Evolutionary conservation across 2,329 filamentous ascomycete genomes (phyloP).

Genomic region (Lasiodiplodia gonubiensis): DNA sequence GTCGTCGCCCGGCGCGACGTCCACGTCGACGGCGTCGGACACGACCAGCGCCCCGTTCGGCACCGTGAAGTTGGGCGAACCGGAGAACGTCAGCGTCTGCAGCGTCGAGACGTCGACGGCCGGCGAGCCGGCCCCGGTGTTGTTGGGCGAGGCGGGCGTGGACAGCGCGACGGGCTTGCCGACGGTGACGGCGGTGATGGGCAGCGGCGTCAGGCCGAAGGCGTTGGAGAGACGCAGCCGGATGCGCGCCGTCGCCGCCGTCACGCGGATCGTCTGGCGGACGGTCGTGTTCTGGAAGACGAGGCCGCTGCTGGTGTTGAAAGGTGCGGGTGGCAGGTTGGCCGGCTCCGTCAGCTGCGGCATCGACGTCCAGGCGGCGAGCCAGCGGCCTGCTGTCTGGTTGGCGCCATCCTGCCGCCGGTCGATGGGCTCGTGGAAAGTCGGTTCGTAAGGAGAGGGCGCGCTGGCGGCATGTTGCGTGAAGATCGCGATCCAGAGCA

Average conservation of each 20-base stretch:
- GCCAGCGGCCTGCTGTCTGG: conserved; percentile 57
- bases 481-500: neutral
- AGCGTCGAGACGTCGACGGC: conserved; percentile 60
- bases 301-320: conserved; percentile 35
- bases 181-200: conserved; percentile 64
- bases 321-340: conserved; percentile 67
- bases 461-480: neutral
- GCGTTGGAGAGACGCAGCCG: conserved; percentile 70
- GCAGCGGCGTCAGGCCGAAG: conserved; percentile 65
- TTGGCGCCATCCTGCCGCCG: conserved; percentile 30
- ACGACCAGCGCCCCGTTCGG: conserved; percentile 64
- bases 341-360: conserved; percentile 67
- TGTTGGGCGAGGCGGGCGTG: conserved; percentile 7
- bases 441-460: neutral
- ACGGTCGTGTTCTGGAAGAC: conserved; percentile 61
- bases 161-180: conserved; percentile 50
- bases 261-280: conserved; percentile 68
- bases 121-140: conserved; percentile 59
- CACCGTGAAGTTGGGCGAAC: conserved; percentile 56
- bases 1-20: neutral
- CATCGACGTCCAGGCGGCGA: conserved; percentile 70
- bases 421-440: neutral
- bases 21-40: conserved; percentile 57
- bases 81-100: conserved; percentile 64
- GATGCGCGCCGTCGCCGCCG: conserved; percentile 61